Conservation (phyloP, 2,329 filamentous ascomycete genomes). For the Trichoderma brevicompactum region DNA sequence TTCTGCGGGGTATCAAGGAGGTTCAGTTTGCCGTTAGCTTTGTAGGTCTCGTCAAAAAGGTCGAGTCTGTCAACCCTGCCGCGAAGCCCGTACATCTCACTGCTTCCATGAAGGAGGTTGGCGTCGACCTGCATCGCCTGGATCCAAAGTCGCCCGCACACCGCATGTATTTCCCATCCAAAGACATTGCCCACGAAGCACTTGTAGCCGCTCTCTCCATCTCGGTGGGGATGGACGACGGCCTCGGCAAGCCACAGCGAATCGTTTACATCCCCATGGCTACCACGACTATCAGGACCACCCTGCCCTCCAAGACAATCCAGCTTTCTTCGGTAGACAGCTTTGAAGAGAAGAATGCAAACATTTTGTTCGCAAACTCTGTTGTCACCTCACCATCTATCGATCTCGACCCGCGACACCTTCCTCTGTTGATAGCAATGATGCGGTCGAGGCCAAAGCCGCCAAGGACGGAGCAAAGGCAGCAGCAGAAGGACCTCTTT, state of each 20-base stretch:
- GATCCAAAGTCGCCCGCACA: slow-evolving; percentile 93
- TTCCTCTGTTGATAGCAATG: slow-evolving; percentile 82
- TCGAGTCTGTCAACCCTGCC: slow-evolving; percentile 68
- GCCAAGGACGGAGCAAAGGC: slow-evolving; percentile 46
- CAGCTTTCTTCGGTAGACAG: slow-evolving; percentile 74
- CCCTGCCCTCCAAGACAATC: slow-evolving; percentile 90
- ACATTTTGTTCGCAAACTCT: slow-evolving; percentile 94
- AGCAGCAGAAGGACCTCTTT: slow-evolving; percentile 68
- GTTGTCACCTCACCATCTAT: slow-evolving; percentile 95
- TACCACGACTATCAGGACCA: slow-evolving; percentile 92
- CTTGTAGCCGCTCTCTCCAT: slow-evolving; percentile 90
- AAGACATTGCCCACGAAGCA: slow-evolving; percentile 93
- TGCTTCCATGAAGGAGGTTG: slow-evolving; percentile 93
- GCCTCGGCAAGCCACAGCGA: slow-evolving; percentile 81
- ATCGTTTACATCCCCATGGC: slow-evolving; percentile 96
- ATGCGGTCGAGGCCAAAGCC: slow-evolving; percentile 60
- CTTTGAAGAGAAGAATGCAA: slow-evolving; percentile 84
- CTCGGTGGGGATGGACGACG: slow-evolving; percentile 88
- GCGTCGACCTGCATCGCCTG: slow-evolving; percentile 87
- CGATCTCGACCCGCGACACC: slow-evolving; percentile 88
- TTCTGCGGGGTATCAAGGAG: slow-evolving; percentile 91
- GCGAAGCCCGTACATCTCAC: slow-evolving; percentile 79
- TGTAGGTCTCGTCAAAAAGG: slow-evolving; percentile 80
- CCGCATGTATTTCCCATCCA: slow-evolving; percentile 95
- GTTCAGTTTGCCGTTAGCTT: slow-evolving; percentile 95